These are phyloP conservation scores for Ogataea pilisensis DNA, from an alignment of 805 yeast genomes.

Conservation along the genomic window DNA sequence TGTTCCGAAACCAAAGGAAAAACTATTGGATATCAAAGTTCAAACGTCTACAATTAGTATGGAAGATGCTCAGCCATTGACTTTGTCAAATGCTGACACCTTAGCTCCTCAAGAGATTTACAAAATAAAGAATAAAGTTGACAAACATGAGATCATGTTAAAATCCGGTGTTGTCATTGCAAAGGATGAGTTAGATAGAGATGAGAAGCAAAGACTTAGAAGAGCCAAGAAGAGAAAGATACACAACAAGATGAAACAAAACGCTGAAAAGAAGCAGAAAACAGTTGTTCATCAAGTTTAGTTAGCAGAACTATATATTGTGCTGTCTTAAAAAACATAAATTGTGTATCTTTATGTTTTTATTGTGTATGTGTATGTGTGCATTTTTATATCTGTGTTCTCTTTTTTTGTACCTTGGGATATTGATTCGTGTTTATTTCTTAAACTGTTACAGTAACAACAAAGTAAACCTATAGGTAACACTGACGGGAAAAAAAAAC, in stretches of 20 bases:
- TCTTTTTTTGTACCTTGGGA: too few species aligned
- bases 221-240: slow-evolving; percentile 80
- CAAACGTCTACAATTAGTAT: slow-evolving; percentile 77
- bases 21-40: slow-evolving; percentile 74
- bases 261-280: slow-evolving; percentile 28
- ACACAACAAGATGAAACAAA: slow-evolving; percentile 27
- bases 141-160: slow-evolving; percentile 59
- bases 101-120: slow-evolving; percentile 96
- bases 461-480: too few species aligned
- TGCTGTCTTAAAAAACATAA: too few species aligned
- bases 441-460: too few species aligned
- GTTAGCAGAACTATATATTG: too few species aligned
- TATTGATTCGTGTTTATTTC: too few species aligned
- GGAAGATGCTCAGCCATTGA: slow-evolving; percentile 96
- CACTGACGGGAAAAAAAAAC: too few species aligned
- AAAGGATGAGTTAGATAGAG: slow-evolving; percentile 76
- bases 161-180: slow-evolving; percentile 78
- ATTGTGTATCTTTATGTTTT: too few species aligned
- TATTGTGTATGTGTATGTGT: too few species aligned
- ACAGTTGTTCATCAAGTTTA: slow-evolving; percentile 15
- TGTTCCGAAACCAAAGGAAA: slow-evolving; percentile 85
- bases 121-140: slow-evolving; percentile 39
- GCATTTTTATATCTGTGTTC: too few species aligned
- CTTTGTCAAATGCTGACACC: slow-evolving; percentile 64
- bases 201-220: slow-evolving; percentile 82